Evolutionary conservation across 164 flowering plant species (phyloP).

Genomic region (Tinospora cordifolia): DNA sequence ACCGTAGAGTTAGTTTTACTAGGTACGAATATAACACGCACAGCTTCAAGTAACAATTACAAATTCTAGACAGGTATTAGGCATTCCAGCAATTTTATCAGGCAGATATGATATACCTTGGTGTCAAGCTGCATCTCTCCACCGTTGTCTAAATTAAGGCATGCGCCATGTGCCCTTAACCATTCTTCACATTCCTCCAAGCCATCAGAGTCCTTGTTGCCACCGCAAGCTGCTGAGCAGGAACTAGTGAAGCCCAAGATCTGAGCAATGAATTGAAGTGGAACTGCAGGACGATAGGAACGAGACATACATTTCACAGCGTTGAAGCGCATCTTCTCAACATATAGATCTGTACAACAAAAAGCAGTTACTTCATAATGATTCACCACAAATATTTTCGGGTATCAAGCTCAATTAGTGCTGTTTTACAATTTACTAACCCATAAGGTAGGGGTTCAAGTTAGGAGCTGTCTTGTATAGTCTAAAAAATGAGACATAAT

Average conservation of each 20-base stretch:
- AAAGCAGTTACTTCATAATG: background rate
- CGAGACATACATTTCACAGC: constrained; percentile 88
- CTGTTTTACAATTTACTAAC: constrained; percentile 28
- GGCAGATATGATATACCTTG: constrained; percentile 44
- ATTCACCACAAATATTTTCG: background rate
- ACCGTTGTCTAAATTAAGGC: constrained; percentile 43
- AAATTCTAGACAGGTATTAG: background rate
- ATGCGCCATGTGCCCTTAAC: constrained; percentile 92
- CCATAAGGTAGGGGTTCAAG: constrained; percentile 76
- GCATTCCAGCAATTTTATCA: background rate
- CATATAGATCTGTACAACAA: constrained; percentile 60
- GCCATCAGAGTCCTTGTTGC: constrained; percentile 45
- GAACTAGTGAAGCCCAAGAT: constrained; percentile 59
- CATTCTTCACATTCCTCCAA: constrained; percentile 85
- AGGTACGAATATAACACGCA: no score
- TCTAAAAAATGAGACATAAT: constrained; percentile 75
- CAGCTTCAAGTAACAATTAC: background rate
- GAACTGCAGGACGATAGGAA: constrained; percentile 82
- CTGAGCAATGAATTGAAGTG: constrained; percentile 66
- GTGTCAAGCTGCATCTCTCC: constrained; percentile 77
- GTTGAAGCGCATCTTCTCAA: constrained; percentile 85
- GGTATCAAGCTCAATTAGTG: background rate
- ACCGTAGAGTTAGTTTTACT: background rate
- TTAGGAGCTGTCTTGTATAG: constrained; percentile 83
- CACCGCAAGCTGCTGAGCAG: constrained; percentile 27